Evolutionary conservation across 305 asterid species (phyloP), one percentile per base, ranked within the genome.

Genomic region (Fraxinus floribunda): DNA sequence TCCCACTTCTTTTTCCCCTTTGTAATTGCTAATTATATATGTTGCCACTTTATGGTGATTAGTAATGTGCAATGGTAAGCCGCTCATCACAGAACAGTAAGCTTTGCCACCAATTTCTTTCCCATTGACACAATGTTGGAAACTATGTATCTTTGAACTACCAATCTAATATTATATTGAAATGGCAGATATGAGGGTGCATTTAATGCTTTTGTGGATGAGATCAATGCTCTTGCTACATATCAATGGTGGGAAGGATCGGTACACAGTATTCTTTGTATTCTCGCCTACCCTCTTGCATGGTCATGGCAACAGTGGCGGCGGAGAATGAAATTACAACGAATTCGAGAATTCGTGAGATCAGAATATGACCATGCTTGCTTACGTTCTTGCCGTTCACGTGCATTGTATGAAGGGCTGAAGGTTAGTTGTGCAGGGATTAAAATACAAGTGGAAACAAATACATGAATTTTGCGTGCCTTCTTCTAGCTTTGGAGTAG

Each of bases 181-280:
- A 83, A 85, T 87, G 90, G 89, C 92, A 97, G 99, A 85, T 94
- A 93, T 46, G 99, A 95, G 89, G 95, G 94, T 84, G 94, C 98
- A 79, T 97, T 97, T 89, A 95, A 92, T 83, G 85, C 90, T 36
- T 97, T 97, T 82, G 98, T 94, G 84, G 98, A 95, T 83, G 99
- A 97, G 88, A 90, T 95, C 78, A 95, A 97, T 86, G 89, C 94
- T 78, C 93, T 97, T 85, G 97, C 98, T 55, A 86, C 96, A 72
- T 97, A 93, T 88, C 97, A 97, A 81, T 97, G 99, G 99, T 97
- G 99, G 99, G 99, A 97, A 86, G 98, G 98, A 80, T 90, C 99
- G 60, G 90, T 95, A 78, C 92, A 95, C 82, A 93, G 92, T 87
- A 91, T 97, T 85, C 91, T 95, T 34, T 97, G 97, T 84, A 68